These are phyloP conservation scores for Neonectria hederae DNA, from an alignment of 2,329 filamentous ascomycete species.

Conservation along the genomic window DNA sequence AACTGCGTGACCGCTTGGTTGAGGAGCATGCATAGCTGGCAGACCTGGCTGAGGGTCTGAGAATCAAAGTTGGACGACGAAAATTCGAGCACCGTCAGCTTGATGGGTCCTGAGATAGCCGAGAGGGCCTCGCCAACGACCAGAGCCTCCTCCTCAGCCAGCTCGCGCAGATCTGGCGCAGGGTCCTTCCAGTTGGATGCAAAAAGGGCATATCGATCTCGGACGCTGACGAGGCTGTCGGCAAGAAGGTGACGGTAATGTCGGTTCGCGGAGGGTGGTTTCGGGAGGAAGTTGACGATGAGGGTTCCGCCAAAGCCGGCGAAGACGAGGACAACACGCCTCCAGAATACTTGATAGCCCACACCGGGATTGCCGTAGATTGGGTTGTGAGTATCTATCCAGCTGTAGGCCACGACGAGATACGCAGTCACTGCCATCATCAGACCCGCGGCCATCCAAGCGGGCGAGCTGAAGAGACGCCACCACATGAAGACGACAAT, in stretches of 20 bases:
- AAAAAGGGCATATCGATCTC: constrained; percentile 22
- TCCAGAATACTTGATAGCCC: constrained; percentile 24
- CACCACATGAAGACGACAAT: constrained; percentile 35
- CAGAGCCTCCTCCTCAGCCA: constrained; percentile 15
- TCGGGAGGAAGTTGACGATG: constrained; percentile 21
- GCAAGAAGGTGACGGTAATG: constrained; percentile 20
- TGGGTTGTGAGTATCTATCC: constrained; percentile 32
- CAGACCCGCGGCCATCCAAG: constrained; percentile 29
- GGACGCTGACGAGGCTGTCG: constrained; percentile 16
- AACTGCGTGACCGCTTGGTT: constrained; percentile 20
- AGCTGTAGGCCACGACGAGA: constrained; percentile 33
- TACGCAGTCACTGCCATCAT: constrained; percentile 35
- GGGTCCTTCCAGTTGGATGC: constrained; percentile 18
- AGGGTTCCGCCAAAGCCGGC: constrained; percentile 11
- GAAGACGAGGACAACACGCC: constrained; percentile 18
- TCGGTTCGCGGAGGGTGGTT: constrained; percentile 19
- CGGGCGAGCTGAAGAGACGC: constrained; percentile 31
- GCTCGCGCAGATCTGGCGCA: constrained; percentile 12
- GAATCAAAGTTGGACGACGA: constrained; percentile 22
- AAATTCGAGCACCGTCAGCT: constrained; percentile 17
- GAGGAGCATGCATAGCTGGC: constrained; percentile 17
- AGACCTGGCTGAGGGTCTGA: constrained; percentile 2
- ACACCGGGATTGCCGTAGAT: constrained; percentile 27
- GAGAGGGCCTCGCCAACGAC: constrained; percentile 15
- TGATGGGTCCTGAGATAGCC: constrained; percentile 17